phyloP scores from a whole-genome alignment of 768 basidiomycete genomes.

The Auriscalpium orientale region DNA sequence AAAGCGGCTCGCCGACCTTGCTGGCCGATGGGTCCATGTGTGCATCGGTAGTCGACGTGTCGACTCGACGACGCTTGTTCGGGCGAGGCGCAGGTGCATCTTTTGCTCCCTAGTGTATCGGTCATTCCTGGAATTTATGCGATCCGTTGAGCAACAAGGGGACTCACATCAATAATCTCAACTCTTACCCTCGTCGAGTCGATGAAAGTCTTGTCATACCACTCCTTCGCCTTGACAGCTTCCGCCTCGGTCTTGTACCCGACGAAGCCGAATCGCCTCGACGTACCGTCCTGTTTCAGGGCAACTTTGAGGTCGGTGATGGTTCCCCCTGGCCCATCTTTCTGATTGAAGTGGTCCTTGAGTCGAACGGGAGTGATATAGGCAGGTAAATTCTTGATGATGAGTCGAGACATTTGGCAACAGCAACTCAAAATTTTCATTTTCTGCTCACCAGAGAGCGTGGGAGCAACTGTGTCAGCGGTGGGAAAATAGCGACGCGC shows the following conservation, averaged over 20 bases:
- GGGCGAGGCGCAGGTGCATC: slow-evolving; percentile 62
- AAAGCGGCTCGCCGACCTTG: not conserved
- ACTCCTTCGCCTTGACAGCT: slow-evolving; percentile 65
- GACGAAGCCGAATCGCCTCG: slow-evolving; percentile 85
- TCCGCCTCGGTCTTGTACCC: slow-evolving; percentile 81
- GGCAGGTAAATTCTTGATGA: slow-evolving; percentile 73
- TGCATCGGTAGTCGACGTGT: slow-evolving; percentile 20
- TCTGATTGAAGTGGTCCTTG: slow-evolving; percentile 54
- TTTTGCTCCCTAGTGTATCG: slow-evolving; percentile 46
- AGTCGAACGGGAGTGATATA: slow-evolving; percentile 60
- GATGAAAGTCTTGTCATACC: slow-evolving; percentile 81
- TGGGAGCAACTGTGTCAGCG: not conserved
- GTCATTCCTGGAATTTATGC: not conserved
- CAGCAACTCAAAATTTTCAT: not conserved
- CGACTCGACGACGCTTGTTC: slow-evolving; percentile 58
- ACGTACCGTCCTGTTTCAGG: slow-evolving; percentile 66
- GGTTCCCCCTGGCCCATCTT: slow-evolving; percentile 51
- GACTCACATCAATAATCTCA: slow-evolving; percentile 65
- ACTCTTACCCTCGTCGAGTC: slow-evolving; percentile 74
- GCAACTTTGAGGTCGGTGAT: slow-evolving; percentile 87
- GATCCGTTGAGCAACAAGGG: slow-evolving; percentile 1
- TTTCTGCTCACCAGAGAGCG: not conserved
- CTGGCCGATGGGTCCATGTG: slow-evolving; percentile 15
- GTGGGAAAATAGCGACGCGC: not conserved
- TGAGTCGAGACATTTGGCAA: slow-evolving; percentile 65